A percentile compares a stretch with the other conserved stretches of the same genome.
These are phyloP conservation scores for Solanum gracilifrons DNA, from an alignment of 257 asterid species.

Conservation along the genomic window DNA sequence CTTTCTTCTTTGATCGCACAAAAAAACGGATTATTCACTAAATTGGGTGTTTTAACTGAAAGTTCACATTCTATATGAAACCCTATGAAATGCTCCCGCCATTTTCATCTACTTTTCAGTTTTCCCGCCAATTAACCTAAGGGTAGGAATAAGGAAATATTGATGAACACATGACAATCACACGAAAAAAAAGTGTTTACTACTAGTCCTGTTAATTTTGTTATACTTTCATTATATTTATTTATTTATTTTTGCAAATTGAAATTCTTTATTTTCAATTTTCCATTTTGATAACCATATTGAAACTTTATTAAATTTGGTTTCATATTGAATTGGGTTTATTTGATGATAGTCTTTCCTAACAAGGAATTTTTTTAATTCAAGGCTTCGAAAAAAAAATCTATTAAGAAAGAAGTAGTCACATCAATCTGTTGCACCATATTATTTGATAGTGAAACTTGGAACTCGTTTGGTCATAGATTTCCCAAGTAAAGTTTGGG, in stretches of 20 bases:
- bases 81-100: slow-evolving; percentile 13
- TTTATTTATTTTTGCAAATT: too few species aligned
- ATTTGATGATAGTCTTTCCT: background rate
- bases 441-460: too few species aligned
- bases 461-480: too few species aligned
- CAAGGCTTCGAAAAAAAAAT: too few species aligned
- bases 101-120: slow-evolving; percentile 4
- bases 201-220: background rate
- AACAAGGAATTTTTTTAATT: background rate
- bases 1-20: background rate
- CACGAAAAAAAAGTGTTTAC: background rate
- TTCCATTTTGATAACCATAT: background rate
- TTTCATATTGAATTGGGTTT: background rate
- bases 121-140: slow-evolving; percentile 15
- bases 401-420: background rate
- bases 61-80: background rate
- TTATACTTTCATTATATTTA: background rate
- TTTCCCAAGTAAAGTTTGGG: too few species aligned
- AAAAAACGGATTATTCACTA: background rate
- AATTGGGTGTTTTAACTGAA: background rate
- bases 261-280: too few species aligned
- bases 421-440: background rate
- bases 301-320: too few species aligned
- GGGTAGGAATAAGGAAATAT: too few species aligned
- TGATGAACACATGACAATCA: too few species aligned